These are phyloP conservation scores for Fonsecaea erecta DNA, from an alignment of 2,329 filamentous ascomycete species.

Conservation along the genomic window DNA sequence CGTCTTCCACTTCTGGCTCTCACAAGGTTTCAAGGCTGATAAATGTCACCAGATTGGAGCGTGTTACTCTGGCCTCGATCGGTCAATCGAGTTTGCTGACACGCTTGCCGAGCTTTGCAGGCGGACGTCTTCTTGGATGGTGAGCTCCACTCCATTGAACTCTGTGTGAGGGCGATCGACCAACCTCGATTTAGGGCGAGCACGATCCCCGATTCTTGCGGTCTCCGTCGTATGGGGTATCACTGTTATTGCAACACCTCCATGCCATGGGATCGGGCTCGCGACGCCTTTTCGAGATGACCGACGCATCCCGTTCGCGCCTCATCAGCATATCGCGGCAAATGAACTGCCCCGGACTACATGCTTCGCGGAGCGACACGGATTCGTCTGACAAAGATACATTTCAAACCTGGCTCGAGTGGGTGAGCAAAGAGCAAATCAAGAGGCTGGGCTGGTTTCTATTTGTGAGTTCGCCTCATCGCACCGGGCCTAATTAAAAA, in stretches of 20 bases:
- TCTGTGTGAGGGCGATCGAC: not conserved
- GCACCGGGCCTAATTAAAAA: not conserved
- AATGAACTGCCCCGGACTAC: conserved; percentile 3
- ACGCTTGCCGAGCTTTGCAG: conserved; percentile 9
- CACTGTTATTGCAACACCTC: conserved; percentile 12
- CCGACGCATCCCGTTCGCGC: conserved; percentile 12
- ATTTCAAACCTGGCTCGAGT: conserved; percentile 13
- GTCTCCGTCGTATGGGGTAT: conserved; percentile 11
- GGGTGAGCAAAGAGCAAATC: conserved; percentile 12
- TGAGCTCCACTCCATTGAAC: not conserved
- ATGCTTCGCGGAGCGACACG: not conserved
- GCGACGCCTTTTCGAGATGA: conserved; percentile 20
- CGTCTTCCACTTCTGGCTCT: not conserved
- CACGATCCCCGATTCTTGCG: conserved; percentile 14
- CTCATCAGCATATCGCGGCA: conserved; percentile 14
- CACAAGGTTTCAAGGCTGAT: not conserved
- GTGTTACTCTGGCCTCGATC: conserved; percentile 16
- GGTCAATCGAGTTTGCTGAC: conserved; percentile 14
- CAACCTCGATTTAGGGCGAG: not conserved
- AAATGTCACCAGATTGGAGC: conserved; percentile 4
- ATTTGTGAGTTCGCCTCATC: conserved; percentile 7
- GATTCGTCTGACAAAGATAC: not conserved
- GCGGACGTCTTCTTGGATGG: conserved; percentile 16
- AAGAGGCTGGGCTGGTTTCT: conserved; percentile 15
- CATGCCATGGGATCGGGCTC: conserved; percentile 15